Conservation (phyloP, 345 rosid genomes). For the Linum lewisii region DNA sequence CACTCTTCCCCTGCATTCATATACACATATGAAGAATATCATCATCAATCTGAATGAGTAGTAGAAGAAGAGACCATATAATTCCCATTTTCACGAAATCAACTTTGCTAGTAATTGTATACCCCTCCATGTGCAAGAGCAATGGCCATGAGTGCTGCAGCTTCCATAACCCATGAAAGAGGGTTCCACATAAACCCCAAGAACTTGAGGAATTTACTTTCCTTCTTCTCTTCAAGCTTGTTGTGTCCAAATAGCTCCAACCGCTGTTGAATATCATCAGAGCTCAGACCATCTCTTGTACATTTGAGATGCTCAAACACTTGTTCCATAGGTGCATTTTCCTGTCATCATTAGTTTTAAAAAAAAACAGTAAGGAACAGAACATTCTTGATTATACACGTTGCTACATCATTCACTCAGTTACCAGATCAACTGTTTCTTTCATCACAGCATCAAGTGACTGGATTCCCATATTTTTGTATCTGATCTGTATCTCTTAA, state of each 20-base stretch:
- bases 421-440: slow-evolving; percentile 30
- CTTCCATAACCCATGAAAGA: slow-evolving; percentile 72
- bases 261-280: slow-evolving; percentile 29
- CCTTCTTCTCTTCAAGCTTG: slow-evolving; percentile 52
- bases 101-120: no score
- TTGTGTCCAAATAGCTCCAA: slow-evolving; percentile 49
- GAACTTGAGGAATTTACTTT: slow-evolving; percentile 46
- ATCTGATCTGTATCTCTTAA: no score
- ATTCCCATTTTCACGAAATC: no score
- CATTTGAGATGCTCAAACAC: slow-evolving; percentile 42
- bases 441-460: slow-evolving; percentile 23
- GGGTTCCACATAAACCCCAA: slow-evolving; percentile 66
- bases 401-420: not conserved
- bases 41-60: not conserved
- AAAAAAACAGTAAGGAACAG: no score
- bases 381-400: no score
- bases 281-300: slow-evolving; percentile 35
- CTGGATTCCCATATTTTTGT: slow-evolving; percentile 9
- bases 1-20: slow-evolving; percentile 37
- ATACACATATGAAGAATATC: not conserved
- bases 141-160: slow-evolving; percentile 62
- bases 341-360: slow-evolving; percentile 26
- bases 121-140: slow-evolving; percentile 65
- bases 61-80: no score
- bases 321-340: slow-evolving; percentile 41